Percentiles rank a stretch among this genome's conserved stretches.
Evolutionary conservation across 2,329 filamentous ascomycete species (phyloP).

Genomic region (Monosporascus sp.): DNA sequence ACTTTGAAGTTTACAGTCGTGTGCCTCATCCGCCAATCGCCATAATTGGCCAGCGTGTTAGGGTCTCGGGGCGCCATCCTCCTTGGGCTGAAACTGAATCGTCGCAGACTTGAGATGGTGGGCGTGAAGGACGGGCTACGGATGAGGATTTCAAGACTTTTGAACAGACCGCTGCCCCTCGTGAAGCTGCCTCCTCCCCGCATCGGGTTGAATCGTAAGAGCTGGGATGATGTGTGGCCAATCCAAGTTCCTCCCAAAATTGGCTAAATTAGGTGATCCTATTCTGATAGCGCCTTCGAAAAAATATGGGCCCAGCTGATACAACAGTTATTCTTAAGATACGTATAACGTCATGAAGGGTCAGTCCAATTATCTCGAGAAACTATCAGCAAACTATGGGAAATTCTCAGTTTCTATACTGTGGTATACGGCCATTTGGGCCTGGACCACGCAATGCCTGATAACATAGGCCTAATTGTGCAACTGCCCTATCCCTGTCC

Average conservation of each 20-base stretch:
- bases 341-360: too few species aligned
- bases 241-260: background rate
- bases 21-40: constrained; percentile 78
- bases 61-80: constrained; percentile 60
- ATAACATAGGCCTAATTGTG: too few species aligned
- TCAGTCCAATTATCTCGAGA: too few species aligned
- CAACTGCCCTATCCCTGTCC: too few species aligned
- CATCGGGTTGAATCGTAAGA: constrained; percentile 15
- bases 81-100: constrained; percentile 12
- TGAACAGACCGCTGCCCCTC: constrained; percentile 23
- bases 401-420: too few species aligned
- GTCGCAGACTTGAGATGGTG: constrained; percentile 11
- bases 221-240: background rate
- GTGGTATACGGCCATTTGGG: too few species aligned
- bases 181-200: constrained; percentile 19
- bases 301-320: too few species aligned
- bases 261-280: background rate
- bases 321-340: too few species aligned
- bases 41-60: constrained; percentile 88
- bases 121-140: constrained; percentile 17
- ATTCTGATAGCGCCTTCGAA: background rate
- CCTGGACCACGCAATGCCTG: too few species aligned
- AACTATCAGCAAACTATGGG: too few species aligned
- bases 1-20: constrained; percentile 77
- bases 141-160: constrained; percentile 22